Base-by-base conservation (phyloP, 805 yeast species). In the Danielozyma ontarioensis region DNA sequence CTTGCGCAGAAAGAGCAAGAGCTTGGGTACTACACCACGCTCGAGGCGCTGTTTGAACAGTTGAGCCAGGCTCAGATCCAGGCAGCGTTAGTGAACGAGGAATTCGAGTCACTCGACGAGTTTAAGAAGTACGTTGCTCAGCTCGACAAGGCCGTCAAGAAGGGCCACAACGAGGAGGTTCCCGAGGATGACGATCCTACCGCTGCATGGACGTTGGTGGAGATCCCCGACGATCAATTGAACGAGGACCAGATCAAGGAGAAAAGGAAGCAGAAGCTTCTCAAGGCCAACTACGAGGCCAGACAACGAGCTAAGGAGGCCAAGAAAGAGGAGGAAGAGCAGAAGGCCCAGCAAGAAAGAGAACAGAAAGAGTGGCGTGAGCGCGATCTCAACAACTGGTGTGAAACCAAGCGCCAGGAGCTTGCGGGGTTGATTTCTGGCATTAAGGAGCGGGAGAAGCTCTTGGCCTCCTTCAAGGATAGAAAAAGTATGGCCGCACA, bases 401-500 rank as follows among this genome's bases (percentile, higher is more conserved):
- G 88, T 25, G 70, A 72, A 15, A 76, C 72, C 25, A 81, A 88
- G 48, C 68, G 95, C 39, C 59, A 58, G 10, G 74, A 75, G 51
- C 67, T 90, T 31, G 73, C 73, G 14, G 62, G 47, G 13, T 57
- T 85, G n/a, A 68, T 85, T n/a, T 67, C 73, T 22, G 67, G 63
- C 31, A 70, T 80, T 40, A 80, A 78, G 46, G 93, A 84, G 23
- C 71, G 87, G 37, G 66, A 73, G 28, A 78, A 84, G 50, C 62
- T 87, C 42, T 72, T 79, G 46, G 83, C 76, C 40, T 94, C 89
- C 32, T 70, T 90, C 56, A 79, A 77, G 44, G 95, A 89, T 60
- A 72, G 97, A 44, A 88, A 88, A 55, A 88, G 97, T 3, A 76
- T 76, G 39, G 95, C 96, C 17, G 87, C 96, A 1, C 97, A 90